Base-by-base conservation (phyloP, 176 grass and related monocot species). In the Aechmea fasciata region DNA sequence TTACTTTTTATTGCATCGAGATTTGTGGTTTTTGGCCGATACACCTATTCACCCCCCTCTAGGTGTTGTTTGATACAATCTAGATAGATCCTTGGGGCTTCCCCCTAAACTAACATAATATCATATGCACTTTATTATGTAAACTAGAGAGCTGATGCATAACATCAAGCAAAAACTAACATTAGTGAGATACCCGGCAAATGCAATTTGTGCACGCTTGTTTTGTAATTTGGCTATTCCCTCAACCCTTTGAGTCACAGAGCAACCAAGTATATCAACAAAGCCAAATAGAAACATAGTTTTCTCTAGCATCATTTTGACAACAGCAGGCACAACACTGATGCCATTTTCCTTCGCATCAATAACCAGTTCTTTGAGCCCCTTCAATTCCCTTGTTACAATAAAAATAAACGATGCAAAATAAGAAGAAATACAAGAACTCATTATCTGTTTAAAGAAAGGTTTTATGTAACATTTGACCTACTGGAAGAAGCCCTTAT, bases 221-320 rank as follows among this genome's bases (percentile, higher is more conserved):
- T 83, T 82, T 51, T 92, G 86, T 50, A 76, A 57, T 62, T 71
- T 82, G 13, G 69, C 90, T 24, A 90, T 73, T 71, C 87, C 89
- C 76, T 87, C 84, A 10, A 90, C 67, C 64, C 70, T 83, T 51
- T 92, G 81, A 50, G 69, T 66, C 63, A 71, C 54, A 48, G 61
- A 48, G 18, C 81, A 78, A 79, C 54, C 51, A 71, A 83, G 83
- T 65, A 83, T 83, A 87, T 92, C 88, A 79, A 92, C 83, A 77
- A 78, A 87, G 10, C 93, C 89, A 79, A 87, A 83, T 57, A 92
- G 71, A 85, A 92, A 75, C 73, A 90, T 83, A 50, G 76, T 71
- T 68, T 79, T 85, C 54, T 90, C 68, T 49, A 92, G 24, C 89
- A 97, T 97, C 75, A 71, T 97, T 80, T 97, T 83, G 65, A 92